phyloP scores from a whole-genome alignment of 352 stramenopile genomes.

The Phytophthora hybrid region DNA sequence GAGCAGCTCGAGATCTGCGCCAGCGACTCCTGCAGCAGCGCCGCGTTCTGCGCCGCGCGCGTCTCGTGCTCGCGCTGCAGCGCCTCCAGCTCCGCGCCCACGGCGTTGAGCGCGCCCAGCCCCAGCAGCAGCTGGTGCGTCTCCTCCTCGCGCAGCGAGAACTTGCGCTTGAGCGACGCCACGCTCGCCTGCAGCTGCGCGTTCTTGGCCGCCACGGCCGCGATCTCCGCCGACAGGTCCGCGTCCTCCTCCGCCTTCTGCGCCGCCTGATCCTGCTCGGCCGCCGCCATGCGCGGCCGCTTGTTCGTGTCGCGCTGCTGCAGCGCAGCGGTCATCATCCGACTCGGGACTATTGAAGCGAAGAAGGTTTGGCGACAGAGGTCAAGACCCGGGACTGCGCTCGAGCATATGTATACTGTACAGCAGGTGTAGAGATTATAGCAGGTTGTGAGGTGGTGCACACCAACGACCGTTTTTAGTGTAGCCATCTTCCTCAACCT shows the following conservation, averaged over 20 bases:
- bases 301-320: constrained; percentile 40
- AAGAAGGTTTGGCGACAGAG: not conserved
- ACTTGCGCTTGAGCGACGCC: constrained; percentile 48
- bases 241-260: constrained; percentile 20
- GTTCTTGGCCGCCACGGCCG: constrained; percentile 47
- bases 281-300: constrained; percentile 19
- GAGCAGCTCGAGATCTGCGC: constrained; percentile 62
- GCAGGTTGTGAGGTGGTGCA: too few relatives aligned
- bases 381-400: too few relatives aligned
- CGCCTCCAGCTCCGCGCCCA: constrained; percentile 48
- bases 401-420: too few relatives aligned
- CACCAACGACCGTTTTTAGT: not conserved
- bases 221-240: constrained; percentile 26
- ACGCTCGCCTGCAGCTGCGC: constrained; percentile 52
- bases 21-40: constrained; percentile 60
- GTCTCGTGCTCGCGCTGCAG: constrained; percentile 62
- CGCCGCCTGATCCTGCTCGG: constrained; percentile 10
- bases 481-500: constrained; percentile 12
- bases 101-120: constrained; percentile 44
- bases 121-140: constrained; percentile 48
- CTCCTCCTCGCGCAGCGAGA: constrained; percentile 45
- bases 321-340: constrained; percentile 6
- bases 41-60: constrained; percentile 53
- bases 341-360: not conserved
- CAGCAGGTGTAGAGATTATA: too few relatives aligned